Conservation (phyloP, 106 monocot genomes). For the Dendrobium chrysotoxum region DNA sequence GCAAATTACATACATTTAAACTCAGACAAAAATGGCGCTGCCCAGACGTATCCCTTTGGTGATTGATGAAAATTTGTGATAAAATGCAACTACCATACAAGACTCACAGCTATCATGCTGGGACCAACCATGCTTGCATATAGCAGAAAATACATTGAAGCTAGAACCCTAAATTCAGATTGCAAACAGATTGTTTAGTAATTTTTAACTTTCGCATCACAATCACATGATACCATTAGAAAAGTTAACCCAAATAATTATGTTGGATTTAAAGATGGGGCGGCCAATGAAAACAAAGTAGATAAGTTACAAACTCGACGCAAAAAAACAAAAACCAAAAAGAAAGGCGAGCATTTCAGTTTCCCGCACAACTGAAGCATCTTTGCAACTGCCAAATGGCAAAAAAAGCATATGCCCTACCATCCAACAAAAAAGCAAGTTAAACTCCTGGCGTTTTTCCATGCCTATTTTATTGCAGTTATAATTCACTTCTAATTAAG, state of each 20-base stretch:
- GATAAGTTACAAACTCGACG: no score
- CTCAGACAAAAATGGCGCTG: not conserved
- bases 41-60: not conserved
- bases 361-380: not conserved
- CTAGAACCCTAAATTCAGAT: no score
- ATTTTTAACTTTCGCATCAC: no score
- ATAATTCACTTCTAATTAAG: not conserved
- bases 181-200: no score
- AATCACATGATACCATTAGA: no score
- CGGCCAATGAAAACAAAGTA: no score
- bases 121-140: not conserved
- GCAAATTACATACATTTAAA: not conserved
- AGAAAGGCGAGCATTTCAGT: no score
- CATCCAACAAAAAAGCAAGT: not conserved
- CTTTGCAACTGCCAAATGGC: not conserved
- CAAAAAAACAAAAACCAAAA: no score
- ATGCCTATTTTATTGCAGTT: not conserved
- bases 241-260: no score
- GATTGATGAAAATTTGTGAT: not conserved
- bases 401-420: not conserved
- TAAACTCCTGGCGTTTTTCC: not conserved
- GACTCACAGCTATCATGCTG: not conserved
- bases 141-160: not conserved
- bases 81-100: not conserved
- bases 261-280: no score